Evolutionary conservation across 2,329 filamentous ascomycete genomes (phyloP), one percentile per base, ranked within the genome.

Genomic region (Scleromitrula shiraiana): DNA sequence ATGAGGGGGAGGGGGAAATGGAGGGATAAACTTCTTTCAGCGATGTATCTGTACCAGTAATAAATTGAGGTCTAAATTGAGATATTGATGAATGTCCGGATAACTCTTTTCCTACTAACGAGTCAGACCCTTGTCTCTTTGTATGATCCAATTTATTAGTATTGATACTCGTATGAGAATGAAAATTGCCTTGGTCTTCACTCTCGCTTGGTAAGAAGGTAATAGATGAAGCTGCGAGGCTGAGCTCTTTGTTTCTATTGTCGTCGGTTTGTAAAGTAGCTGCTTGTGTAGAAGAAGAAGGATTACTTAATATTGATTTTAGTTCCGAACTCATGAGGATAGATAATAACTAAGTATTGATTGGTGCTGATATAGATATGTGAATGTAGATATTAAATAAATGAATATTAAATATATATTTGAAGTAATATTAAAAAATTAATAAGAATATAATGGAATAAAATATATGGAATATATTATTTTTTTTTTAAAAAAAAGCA

Each of bases 81-180:
- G 12, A 10, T 23, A 22, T 27, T 27, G 45, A 36, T 5, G 9
- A 22, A 24, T 27, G 38, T 37, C 12, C 22, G 20, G 17, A 14
- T 23, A 15, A 20, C 22, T 19, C 15, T 22, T 29, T 32, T 33
- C 19, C 44, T 41, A 33, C 27, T 47, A 27, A 27, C 24, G 26
- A 39, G 19, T 37, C 43, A 30, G 15, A 46, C 26, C 43, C 43
- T 22, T 46, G 43, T 46, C 26, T 10, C 36, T 47, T 41, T 47
- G 37, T 41, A 27, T 38, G 19, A 22, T 19, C 19, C 10, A 38
- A 38, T 24, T 19, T 38, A 38, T 19, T 22, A 9, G 26, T 30
- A 14, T 12, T 30, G 10, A 30, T 30, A 10, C 4, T 30, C 26
- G 12, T 29, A 12, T 7, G 12, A 29, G 26, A 12, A 30, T 5